Percentiles rank a stretch among this genome's conserved stretches.
Evolutionary conservation across 2,329 filamentous ascomycete genomes (phyloP).

Genomic region (Cercospora nicotianae): DNA sequence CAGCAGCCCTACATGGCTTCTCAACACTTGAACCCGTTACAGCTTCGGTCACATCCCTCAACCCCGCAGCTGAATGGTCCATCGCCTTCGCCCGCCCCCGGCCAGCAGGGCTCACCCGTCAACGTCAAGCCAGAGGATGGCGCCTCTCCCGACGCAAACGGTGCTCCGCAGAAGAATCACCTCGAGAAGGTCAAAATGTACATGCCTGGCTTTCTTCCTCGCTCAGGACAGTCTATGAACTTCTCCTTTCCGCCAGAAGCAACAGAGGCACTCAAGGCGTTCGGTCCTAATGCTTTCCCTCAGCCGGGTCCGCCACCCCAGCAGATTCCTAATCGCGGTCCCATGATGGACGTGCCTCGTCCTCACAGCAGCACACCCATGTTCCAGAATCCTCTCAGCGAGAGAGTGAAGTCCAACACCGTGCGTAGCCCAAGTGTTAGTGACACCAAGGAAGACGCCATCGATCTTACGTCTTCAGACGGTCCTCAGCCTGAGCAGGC

Average conservation of each 20-base stretch:
- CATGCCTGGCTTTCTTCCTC: constrained; percentile 27
- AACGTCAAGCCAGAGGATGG: constrained; percentile 2
- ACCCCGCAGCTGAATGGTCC: constrained; percentile 9
- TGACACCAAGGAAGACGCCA: constrained; percentile 16
- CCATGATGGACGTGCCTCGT: constrained; percentile 23
- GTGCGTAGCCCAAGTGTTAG: constrained; percentile 12
- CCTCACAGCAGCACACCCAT: background rate
- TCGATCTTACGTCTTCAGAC: constrained; percentile 19
- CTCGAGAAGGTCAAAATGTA: constrained; percentile 29
- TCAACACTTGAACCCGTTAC: constrained; percentile 30
- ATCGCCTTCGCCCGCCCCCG: constrained; percentile 14
- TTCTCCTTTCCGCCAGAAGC: constrained; percentile 34
- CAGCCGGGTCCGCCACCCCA: constrained; percentile 7
- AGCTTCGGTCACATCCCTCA: constrained; percentile 21
- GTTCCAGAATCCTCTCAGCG: background rate
- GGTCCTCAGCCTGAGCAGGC: constrained; percentile 10
- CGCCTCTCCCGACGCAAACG: background rate
- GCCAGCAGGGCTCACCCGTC: constrained; percentile 11
- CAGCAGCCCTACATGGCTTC: constrained; percentile 28
- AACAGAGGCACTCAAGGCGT: constrained; percentile 26
- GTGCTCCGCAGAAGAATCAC: constrained; percentile 18
- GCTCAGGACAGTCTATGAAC: constrained; percentile 34
- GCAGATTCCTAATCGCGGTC: constrained; percentile 24
- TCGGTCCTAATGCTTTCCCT: constrained; percentile 30
- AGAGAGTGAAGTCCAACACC: constrained; percentile 7